Evolutionary conservation across 2,329 filamentous ascomycete genomes (phyloP).

Genomic region (Dothiorella sarmentorum): DNA sequence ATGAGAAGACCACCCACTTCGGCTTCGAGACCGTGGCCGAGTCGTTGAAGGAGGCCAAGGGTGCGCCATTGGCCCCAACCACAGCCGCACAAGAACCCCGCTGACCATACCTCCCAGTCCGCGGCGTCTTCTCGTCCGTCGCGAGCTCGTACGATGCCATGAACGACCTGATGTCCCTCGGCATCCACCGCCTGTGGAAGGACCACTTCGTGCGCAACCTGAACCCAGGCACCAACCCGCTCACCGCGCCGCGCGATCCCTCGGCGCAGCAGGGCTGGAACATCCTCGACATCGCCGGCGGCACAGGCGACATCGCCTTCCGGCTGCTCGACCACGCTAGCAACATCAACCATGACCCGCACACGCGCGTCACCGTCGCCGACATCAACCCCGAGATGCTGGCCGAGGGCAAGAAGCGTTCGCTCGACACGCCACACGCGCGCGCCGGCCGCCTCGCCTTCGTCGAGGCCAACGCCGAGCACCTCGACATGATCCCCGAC

Average conservation of each 20-base stretch:
- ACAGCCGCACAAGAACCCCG: background rate
- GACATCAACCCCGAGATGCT: slow-evolving; percentile 98
- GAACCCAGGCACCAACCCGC: slow-evolving; percentile 68
- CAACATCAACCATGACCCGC: slow-evolving; percentile 71
- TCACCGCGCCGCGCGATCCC: slow-evolving; percentile 34
- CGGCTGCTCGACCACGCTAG: slow-evolving; percentile 88
- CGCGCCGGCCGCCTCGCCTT: slow-evolving; percentile 60
- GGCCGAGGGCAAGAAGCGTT: slow-evolving; percentile 77
- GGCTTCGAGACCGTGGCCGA: slow-evolving; percentile 84
- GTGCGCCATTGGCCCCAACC: slow-evolving; percentile 36
- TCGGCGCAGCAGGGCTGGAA: slow-evolving; percentile 51
- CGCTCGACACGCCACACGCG: slow-evolving; percentile 59
- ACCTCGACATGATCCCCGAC: slow-evolving; percentile 62
- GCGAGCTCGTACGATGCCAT: slow-evolving; percentile 94
- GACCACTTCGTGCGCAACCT: slow-evolving; percentile 92
- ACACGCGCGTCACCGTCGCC: slow-evolving; percentile 81
- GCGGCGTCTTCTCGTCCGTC: slow-evolving; percentile 89
- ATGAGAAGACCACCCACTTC: slow-evolving; percentile 75
- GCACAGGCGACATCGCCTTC: slow-evolving; percentile 96
- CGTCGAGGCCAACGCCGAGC: slow-evolving; percentile 86
- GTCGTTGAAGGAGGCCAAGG: slow-evolving; percentile 68
- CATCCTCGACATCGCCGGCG: slow-evolving; percentile 94
- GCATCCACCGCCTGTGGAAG: slow-evolving; percentile 95
- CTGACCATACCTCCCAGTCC: slow-evolving; percentile 53
- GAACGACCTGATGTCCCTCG: slow-evolving; percentile 99